These are phyloP conservation scores for Henningerozyma blattae DNA, from an alignment of 805 yeast genomes.

Conservation along the genomic window DNA sequence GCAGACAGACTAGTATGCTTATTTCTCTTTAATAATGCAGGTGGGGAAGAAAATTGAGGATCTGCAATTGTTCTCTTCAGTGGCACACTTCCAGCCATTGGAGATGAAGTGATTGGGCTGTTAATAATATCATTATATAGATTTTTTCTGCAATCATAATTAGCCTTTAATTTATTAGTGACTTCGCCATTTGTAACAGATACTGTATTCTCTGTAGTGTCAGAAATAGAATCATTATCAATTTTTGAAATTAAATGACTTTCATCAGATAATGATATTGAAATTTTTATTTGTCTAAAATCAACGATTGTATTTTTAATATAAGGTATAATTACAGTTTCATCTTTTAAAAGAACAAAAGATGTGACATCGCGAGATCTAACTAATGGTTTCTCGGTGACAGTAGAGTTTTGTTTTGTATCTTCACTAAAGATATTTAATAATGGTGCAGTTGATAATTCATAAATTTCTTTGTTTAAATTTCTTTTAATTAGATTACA, in stretches of 20 bases:
- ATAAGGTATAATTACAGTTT: slow-evolving; percentile 53
- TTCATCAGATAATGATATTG: neutral
- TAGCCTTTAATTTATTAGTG: no score
- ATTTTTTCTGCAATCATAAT: no score
- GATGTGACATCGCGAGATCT: slow-evolving; percentile 14
- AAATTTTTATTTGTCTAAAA: slow-evolving; percentile 37
- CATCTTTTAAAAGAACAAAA: slow-evolving; percentile 40
- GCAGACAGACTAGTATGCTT: no score
- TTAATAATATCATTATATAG: no score
- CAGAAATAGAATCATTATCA: no score
- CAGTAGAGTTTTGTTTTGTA: neutral
- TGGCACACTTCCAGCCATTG: neutral
- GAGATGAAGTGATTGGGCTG: neutral
- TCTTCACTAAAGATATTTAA: slow-evolving; percentile 1
- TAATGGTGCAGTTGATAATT: slow-evolving; percentile 9
- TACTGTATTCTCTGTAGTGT: no score
- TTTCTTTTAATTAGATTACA: slow-evolving; percentile 21
- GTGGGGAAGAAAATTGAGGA: neutral
- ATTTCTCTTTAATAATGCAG: neutral
- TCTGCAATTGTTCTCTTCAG: neutral
- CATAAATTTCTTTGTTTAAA: slow-evolving; percentile 13
- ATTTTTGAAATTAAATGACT: no score
- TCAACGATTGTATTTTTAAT: slow-evolving; percentile 53
- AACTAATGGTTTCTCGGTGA: slow-evolving; percentile 9
- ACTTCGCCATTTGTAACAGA: no score